A percentile compares a stretch with the other conserved stretches of the same genome.
Conservation (phyloP, 176 grass and related monocot genomes). For the Cenchrus fungigraminus region DNA sequence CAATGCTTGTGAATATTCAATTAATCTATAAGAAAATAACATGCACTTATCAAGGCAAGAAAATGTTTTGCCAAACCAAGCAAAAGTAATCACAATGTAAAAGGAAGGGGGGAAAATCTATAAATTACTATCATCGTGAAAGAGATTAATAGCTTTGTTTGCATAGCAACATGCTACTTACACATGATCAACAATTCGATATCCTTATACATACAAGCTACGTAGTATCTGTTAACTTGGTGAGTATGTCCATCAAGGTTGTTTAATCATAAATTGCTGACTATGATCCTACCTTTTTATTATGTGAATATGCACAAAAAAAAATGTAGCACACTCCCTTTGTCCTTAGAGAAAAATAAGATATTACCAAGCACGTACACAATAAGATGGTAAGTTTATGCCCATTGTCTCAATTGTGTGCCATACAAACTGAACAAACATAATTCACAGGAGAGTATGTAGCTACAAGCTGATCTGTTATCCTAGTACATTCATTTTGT, state of each 20-base stretch:
- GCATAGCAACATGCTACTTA: constrained; percentile 11
- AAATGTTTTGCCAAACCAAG: constrained; percentile 3
- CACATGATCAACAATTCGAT: constrained; percentile 14
- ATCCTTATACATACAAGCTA: not conserved
- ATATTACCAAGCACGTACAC: not conserved
- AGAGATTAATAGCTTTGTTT: not conserved
- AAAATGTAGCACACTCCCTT: not conserved
- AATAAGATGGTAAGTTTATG: not conserved
- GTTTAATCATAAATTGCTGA: not conserved
- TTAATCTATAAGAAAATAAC: constrained; percentile 56
- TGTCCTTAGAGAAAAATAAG: not conserved
- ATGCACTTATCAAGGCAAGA: constrained; percentile 23
- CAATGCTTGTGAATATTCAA: constrained; percentile 76
- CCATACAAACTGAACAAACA: constrained; percentile 11
- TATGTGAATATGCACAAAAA: not conserved
- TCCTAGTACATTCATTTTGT: not conserved
- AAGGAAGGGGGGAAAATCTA: not conserved
- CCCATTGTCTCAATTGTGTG: not conserved
- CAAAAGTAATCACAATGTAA: constrained; percentile 19
- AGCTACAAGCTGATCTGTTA: not conserved
- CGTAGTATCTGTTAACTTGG: not conserved
- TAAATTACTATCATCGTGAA: not conserved
- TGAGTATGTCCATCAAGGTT: not conserved
- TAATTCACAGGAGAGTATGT: not conserved
- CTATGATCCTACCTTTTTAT: not conserved